phyloP scores from a whole-genome alignment of 192 early-diverging fungal genomes.

The Pilobolus umbonatus region DNA sequence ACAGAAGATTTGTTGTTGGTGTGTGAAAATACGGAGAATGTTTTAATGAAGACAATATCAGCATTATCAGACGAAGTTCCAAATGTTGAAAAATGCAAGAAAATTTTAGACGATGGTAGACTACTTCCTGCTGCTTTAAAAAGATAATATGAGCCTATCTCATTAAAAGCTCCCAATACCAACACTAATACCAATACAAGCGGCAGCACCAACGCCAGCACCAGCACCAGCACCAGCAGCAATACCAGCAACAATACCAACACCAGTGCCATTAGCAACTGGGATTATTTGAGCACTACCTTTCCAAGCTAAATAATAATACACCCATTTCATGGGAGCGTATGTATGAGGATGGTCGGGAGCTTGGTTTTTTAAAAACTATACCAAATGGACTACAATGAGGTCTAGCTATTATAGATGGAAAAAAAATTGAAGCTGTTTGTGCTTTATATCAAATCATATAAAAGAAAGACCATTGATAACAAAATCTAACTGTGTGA shows the following conservation, averaged over 20 bases:
- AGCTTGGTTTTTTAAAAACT: slow-evolving; percentile 5
- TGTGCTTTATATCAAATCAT: slow-evolving; percentile 5
- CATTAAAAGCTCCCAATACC: not conserved
- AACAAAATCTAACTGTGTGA: not conserved
- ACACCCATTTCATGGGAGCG: slow-evolving; percentile 4
- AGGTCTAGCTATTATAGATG: slow-evolving; percentile 3
- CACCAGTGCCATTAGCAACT: not conserved
- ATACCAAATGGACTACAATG: not conserved
- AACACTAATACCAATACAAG: not conserved
- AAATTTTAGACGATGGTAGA: slow-evolving; percentile 4
- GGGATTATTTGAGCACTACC: slow-evolving; percentile 1
- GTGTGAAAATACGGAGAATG: slow-evolving; percentile 1
- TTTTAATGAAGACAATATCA: not conserved
- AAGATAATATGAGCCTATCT: slow-evolving; percentile 5
- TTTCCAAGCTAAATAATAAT: not conserved
- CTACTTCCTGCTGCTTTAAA: not conserved
- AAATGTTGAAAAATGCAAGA: not conserved
- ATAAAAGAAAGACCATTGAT: slow-evolving; percentile 2
- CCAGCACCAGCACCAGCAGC: not conserved
- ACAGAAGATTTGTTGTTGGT: slow-evolving; percentile 3
- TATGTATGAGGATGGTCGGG: slow-evolving; percentile 3
- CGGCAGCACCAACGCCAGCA: not conserved
- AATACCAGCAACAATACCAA: not conserved
- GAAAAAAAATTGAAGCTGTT: not conserved
- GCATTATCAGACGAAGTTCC: not conserved